Evolutionary conservation across 2,329 filamentous ascomycete genomes (phyloP).

Genomic region (Calonectria ilicicola): DNA sequence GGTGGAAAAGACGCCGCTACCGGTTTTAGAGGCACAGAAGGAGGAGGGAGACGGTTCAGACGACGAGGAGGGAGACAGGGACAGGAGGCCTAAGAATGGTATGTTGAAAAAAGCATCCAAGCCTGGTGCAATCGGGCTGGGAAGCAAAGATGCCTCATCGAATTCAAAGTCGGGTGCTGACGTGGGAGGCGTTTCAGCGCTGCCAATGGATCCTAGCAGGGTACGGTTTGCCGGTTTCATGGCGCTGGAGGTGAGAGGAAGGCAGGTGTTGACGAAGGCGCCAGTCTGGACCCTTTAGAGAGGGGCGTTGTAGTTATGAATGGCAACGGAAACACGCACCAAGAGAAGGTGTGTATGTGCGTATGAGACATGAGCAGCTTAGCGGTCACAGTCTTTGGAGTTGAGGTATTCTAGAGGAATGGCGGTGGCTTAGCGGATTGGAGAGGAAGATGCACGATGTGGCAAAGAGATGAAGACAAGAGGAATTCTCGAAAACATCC

Average conservation of each 20-base stretch:
- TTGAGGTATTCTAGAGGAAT: constrained; percentile 15
- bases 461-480: background rate
- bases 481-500: constrained; percentile 6
- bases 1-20: constrained; percentile 78
- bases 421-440: background rate
- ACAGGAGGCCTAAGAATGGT: constrained; percentile 63
- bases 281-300: constrained; percentile 73
- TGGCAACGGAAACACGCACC: background rate
- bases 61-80: constrained; percentile 55
- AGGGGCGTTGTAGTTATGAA: background rate
- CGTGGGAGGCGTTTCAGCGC: constrained; percentile 50
- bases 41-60: constrained; percentile 56
- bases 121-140: constrained; percentile 25
- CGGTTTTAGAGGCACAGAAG: constrained; percentile 65
- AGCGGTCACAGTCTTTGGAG: constrained; percentile 15
- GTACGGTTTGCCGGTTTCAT: constrained; percentile 83
- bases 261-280: constrained; percentile 81
- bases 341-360: background rate
- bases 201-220: constrained; percentile 62
- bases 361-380: constrained; percentile 2
- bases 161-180: constrained; percentile 51
- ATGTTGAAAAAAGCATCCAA: constrained; percentile 47
- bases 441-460: background rate
- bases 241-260: constrained; percentile 79
- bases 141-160: constrained; percentile 45